A percentile compares a stretch with the other conserved stretches of the same genome.
These are phyloP conservation scores for Amanita brunnescens DNA, from an alignment of 768 basidiomycete genomes.

Conservation along the genomic window DNA sequence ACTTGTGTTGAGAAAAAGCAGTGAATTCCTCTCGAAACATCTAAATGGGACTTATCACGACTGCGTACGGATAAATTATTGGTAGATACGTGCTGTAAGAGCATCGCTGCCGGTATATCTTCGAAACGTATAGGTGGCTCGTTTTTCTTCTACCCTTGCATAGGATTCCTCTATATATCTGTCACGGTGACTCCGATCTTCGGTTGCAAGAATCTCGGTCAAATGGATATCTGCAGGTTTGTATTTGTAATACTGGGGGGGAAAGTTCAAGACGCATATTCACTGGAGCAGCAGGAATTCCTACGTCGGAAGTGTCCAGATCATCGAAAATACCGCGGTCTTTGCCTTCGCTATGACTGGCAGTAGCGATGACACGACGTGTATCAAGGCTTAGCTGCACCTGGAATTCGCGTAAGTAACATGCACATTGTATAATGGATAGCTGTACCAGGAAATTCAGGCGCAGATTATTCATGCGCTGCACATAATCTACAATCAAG, in stretches of 20 bases:
- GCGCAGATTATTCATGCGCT: background rate
- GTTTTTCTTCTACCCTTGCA: background rate
- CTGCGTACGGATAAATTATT: too few species aligned
- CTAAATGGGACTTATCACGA: too few species aligned
- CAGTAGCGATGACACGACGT: background rate
- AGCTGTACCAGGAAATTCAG: background rate
- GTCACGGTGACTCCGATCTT: too few species aligned
- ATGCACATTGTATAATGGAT: background rate
- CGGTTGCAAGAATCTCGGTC: too few species aligned
- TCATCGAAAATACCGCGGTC: background rate
- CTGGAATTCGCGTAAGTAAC: background rate
- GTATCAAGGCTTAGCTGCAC: background rate
- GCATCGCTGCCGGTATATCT: background rate
- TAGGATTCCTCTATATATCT: background rate
- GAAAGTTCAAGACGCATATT: too few species aligned
- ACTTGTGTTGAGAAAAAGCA: too few species aligned
- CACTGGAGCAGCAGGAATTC: too few species aligned
- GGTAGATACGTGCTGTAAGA: background rate
- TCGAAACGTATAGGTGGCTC: background rate
- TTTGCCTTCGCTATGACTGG: background rate
- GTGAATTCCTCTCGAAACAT: too few species aligned
- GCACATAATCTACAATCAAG: background rate
- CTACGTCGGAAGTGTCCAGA: too few species aligned
- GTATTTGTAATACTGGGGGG: too few species aligned
- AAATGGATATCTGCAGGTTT: too few species aligned